Evolutionary conservation across 352 stramenopile species (phyloP), one percentile per base, ranked within the genome.

Genomic region (Phytophthora aleatoria): DNA sequence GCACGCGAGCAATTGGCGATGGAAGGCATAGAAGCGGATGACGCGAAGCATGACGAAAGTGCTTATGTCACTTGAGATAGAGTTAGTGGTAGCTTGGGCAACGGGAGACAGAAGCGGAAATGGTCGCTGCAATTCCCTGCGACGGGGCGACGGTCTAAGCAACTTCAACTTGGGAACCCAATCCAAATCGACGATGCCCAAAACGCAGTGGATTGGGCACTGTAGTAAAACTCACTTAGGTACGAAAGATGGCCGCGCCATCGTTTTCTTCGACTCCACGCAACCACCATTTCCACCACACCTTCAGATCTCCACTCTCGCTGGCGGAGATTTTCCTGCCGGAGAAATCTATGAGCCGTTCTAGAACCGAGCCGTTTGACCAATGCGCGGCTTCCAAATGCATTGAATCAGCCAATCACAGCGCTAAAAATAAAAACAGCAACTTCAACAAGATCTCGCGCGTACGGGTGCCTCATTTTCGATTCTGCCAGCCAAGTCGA

Each of bases 371-470:
- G 35, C 41, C 39, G 41, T 43, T 60, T 42, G 39, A 43, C 10
- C 38, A 44, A 50, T 26, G 0, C 12, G 9, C 12, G 9, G 9
- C 49, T 36, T 39, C 15, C 27, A 20, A 45, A 44, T 30, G 5
- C 31, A 16, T 26, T n/a, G 31, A 31, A 49, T 30, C 35, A 33
- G 16, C 56, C 56, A 63, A 63, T 63, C 26, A 35, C n/a, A 55
- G 4, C 26, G 26, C 20, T 15, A 0, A 35, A 11, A 39, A 45
- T 27, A 47, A 45, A 66, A 68, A 13, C 15, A 41, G n/a, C 36
- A 43, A 62, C 64, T 71, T 71, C 57, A 71, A 71, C 48, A 42
- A 59, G 38, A 62, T 62, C 42, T 51, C 11, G 24, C 20, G n/a
- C 16, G 1, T 42, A 3, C 5, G 5, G 5, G 15, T 15, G n/a